phyloP scores from a whole-genome alignment of 106 monocot genomes.

The Dendrobium chrysotoxum region DNA sequence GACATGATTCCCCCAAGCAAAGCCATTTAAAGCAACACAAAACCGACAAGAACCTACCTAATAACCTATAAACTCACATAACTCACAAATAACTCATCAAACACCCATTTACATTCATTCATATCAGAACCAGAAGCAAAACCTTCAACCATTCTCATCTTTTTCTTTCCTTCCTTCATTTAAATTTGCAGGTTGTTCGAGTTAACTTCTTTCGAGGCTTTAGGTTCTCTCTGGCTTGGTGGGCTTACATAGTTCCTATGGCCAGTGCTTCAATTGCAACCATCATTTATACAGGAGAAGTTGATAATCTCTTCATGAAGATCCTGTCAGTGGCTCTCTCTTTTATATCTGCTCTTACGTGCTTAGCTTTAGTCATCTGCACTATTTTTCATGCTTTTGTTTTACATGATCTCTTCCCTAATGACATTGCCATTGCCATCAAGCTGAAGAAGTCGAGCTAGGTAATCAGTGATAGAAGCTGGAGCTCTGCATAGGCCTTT shows the following conservation, averaged over 20 bases:
- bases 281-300: conserved; percentile 41
- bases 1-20: too few species aligned
- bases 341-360: conserved; percentile 45
- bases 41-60: too few species aligned
- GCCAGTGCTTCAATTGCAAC: conserved; percentile 55
- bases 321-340: conserved; percentile 37
- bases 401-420: conserved; percentile 68
- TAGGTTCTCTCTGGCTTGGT: conserved; percentile 77
- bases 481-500: too few species aligned
- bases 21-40: too few species aligned
- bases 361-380: conserved; percentile 38
- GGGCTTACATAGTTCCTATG: conserved; percentile 85
- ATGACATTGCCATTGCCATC: conserved; percentile 77
- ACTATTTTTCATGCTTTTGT: conserved; percentile 66
- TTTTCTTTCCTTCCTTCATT: background rate
- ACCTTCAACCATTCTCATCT: too few species aligned
- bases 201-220: conserved; percentile 3
- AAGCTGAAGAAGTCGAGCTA: conserved; percentile 13
- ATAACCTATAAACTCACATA: too few species aligned
- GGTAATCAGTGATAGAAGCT: too few species aligned
- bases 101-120: too few species aligned
- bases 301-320: conserved; percentile 37
- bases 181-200: background rate
- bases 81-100: too few species aligned
- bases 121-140: too few species aligned